phyloP scores from a whole-genome alignment of 768 basidiomycete species.

The Auriculariales sp. region DNA sequence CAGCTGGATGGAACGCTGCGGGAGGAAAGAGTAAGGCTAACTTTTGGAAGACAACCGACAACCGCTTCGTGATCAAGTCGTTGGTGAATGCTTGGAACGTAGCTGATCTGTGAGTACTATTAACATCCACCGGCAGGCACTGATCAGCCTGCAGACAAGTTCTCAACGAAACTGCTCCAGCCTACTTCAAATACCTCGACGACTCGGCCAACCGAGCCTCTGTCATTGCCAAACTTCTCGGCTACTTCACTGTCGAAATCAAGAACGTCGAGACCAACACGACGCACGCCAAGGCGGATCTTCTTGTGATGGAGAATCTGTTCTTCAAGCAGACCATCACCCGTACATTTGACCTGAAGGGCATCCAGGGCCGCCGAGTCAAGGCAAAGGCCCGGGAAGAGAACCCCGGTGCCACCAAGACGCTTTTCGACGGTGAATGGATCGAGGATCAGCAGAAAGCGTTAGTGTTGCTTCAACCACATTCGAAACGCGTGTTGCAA shows the following conservation, averaged over 20 bases:
- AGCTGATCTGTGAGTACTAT: conserved; percentile 53
- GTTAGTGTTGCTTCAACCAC: conserved; percentile 49
- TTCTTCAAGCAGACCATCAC: conserved; percentile 55
- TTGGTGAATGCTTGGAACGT: conserved; percentile 80
- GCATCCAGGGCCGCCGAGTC: conserved; percentile 64
- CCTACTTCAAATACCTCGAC: conserved; percentile 70
- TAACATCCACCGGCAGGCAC: background rate
- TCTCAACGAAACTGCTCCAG: conserved; percentile 58
- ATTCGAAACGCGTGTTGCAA: conserved; percentile 56
- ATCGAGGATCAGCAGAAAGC: conserved; percentile 67
- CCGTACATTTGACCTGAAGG: conserved; percentile 72
- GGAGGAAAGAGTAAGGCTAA: conserved; percentile 71
- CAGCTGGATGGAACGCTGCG: conserved; percentile 56
- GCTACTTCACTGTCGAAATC: conserved; percentile 69
- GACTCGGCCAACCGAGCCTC: conserved; percentile 50
- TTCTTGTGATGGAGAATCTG: conserved; percentile 77
- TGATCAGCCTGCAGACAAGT: conserved; percentile 39
- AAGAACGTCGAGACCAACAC: conserved; percentile 54
- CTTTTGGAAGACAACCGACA: conserved; percentile 73
- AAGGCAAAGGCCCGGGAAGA: conserved; percentile 28
- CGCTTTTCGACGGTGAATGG: conserved; percentile 75
- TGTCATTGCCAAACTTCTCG: conserved; percentile 62
- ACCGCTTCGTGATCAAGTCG: conserved; percentile 73
- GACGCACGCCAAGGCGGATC: conserved; percentile 52
- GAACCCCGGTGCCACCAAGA: conserved; percentile 25